phyloP scores from a whole-genome alignment of 192 early-diverging fungal genomes.

The Backusella circina region DNA sequence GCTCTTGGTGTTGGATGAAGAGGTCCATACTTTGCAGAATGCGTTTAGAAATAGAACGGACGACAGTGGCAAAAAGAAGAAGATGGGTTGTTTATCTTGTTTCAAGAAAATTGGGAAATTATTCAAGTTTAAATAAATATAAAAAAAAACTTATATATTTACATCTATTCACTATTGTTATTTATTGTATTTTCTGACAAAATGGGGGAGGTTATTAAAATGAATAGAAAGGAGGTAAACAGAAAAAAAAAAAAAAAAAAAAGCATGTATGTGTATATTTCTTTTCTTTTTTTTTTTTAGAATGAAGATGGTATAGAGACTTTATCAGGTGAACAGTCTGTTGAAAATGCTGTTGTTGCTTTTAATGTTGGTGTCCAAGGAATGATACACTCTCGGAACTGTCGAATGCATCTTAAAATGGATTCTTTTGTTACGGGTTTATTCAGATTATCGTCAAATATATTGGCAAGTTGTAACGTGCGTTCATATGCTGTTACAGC shows the following conservation, averaged over 20 bases:
- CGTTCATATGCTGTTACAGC: slow-evolving; percentile 76
- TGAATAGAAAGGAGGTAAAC: not conserved
- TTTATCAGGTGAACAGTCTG: not conserved
- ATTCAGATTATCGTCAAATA: slow-evolving; percentile 68
- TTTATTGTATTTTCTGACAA: too few relatives aligned
- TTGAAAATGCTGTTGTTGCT: not conserved
- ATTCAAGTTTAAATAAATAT: not conserved
- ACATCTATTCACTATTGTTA: too few relatives aligned
- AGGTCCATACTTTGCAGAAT: not conserved
- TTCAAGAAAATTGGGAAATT: not conserved
- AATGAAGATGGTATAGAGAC: slow-evolving; percentile 1
- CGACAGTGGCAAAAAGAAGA: not conserved
- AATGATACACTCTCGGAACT: not conserved
- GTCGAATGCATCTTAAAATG: not conserved
- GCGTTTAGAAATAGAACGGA: not conserved
- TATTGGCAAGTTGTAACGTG: slow-evolving; percentile 22
- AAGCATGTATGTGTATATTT: not conserved
- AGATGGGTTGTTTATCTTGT: not conserved
- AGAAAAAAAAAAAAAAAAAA: not conserved
- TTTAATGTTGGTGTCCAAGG: slow-evolving; percentile 2
- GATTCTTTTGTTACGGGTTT: slow-evolving; percentile 70
- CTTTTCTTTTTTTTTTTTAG: not conserved
- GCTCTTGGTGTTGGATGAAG: not conserved
- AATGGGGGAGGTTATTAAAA: not conserved
- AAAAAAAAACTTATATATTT: not conserved